phyloP scores from a whole-genome alignment of 257 asterid species.

The Solanum okadae region DNA sequence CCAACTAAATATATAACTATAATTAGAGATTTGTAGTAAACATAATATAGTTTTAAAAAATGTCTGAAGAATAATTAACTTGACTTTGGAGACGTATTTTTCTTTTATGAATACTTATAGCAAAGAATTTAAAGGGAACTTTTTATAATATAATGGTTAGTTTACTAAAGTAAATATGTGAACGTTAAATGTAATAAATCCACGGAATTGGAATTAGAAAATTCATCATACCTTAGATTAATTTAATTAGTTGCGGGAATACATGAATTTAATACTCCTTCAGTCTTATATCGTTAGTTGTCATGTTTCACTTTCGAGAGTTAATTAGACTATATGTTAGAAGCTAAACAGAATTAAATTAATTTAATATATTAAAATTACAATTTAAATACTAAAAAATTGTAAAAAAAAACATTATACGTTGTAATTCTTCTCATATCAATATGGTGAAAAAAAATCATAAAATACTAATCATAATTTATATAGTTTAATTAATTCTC shows the following conservation, averaged over 20 bases:
- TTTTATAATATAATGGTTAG: background rate
- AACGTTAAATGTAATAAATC: background rate
- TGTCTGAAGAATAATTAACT: background rate
- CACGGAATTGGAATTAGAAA: background rate
- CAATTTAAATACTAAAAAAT: no score
- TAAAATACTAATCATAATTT: background rate
- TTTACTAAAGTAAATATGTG: background rate
- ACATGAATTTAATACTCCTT: background rate
- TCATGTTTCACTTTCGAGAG: no score
- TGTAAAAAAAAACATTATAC: fast-evolving
- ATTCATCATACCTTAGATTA: background rate
- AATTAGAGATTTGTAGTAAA: background rate
- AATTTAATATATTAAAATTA: no score
- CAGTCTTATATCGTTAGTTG: no score
- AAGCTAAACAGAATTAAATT: no score
- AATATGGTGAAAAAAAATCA: background rate
- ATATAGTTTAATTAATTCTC: background rate
- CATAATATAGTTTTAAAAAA: background rate
- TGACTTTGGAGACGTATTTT: no score
- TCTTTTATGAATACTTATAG: background rate
- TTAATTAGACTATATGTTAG: no score
- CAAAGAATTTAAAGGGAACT: background rate
- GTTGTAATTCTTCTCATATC: background rate
- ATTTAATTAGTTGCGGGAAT: no score
- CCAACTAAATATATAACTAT: background rate